These are phyloP conservation scores for Hypomyces rosellus DNA, from an alignment of 2,329 filamentous ascomycete species.

Conservation along the genomic window DNA sequence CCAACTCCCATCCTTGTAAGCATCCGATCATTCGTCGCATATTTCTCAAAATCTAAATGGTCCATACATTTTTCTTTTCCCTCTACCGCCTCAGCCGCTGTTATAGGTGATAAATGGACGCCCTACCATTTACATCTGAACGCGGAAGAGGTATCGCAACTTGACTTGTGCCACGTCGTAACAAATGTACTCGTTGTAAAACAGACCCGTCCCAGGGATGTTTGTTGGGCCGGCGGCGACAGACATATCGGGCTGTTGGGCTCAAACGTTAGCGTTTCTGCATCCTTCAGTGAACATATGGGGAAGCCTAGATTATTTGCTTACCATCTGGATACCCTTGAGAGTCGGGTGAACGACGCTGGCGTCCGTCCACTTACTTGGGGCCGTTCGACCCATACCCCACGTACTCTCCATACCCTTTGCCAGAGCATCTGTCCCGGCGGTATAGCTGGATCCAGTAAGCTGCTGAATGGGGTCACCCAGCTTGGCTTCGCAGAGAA, in stretches of 20 bases:
- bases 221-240: conserved; percentile 42
- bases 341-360: conserved; percentile 56
- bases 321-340: conserved; percentile 63
- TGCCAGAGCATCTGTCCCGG: conserved; percentile 55
- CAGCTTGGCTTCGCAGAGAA: conserved; percentile 75
- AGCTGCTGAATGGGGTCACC: conserved; percentile 68
- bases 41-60: too few relatives aligned
- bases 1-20: too few relatives aligned
- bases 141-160: conserved; percentile 62
- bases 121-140: conserved; percentile 31
- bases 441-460: conserved; percentile 49
- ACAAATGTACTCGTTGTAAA: conserved; percentile 69
- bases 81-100: not conserved
- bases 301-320: conserved; percentile 18
- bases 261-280: conserved; percentile 3
- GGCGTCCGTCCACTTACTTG: conserved; percentile 70
- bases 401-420: conserved; percentile 60
- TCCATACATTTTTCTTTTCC: not conserved
- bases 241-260: conserved; percentile 42
- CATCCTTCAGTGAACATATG: not conserved
- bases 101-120: not conserved
- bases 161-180: conserved; percentile 66
- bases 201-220: conserved; percentile 39
- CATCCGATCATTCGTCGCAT: too few relatives aligned
- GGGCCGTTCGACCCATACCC: conserved; percentile 60